Base-by-base conservation (phyloP, 2,329 filamentous ascomycete species). In the Diaporthe sp. region DNA sequence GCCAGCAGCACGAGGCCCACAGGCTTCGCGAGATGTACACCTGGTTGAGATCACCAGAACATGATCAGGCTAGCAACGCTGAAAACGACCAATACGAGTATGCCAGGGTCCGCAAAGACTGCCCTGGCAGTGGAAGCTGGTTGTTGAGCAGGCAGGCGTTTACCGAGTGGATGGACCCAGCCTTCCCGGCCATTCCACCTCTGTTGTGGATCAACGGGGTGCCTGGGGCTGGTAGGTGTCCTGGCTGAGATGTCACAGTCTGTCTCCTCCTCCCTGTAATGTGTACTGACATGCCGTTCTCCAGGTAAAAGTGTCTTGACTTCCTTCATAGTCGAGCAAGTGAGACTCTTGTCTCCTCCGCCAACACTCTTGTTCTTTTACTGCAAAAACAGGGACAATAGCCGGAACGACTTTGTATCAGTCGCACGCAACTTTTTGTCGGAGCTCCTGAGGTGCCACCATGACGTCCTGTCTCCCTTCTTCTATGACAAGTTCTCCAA, bases 121-220 rank as follows among this genome's bases (percentile, higher is more conserved):
- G 75, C 30, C 30, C 65, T 51, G 71, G 71, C 42, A 66, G 78
- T 1, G 81, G 82, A 9, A 25, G 70, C 17, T 84, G 83, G 83
- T 70, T 85, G 0, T 51, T 84, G 0, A 59, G 78, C 0, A 74
- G 82, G 39, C 22, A 58, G 6, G 53, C 35, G 19, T 79, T 82
- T 35, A 66, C 74, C 12, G 63, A 76, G 7, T 82, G 81, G 80
- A 75, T 77, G 44, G 74, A 78, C 39, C 72, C 76, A 22, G 71
- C 59, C n/a, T 75, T 63, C 37, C 74, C 74, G 50, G 71, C 70
- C 4, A 47, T 76, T 5, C 80, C 81, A 12, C 73, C 61, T 15
- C 50, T 83, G 32, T 59, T 85, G 15, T 85, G 84, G 83, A 71
- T 86, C 1, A 82, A 80, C 74, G 84, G 84, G 3, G 84, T 81